Conservation (phyloP, 139 green algal species). For the Parachlorella kessleri region DNA sequence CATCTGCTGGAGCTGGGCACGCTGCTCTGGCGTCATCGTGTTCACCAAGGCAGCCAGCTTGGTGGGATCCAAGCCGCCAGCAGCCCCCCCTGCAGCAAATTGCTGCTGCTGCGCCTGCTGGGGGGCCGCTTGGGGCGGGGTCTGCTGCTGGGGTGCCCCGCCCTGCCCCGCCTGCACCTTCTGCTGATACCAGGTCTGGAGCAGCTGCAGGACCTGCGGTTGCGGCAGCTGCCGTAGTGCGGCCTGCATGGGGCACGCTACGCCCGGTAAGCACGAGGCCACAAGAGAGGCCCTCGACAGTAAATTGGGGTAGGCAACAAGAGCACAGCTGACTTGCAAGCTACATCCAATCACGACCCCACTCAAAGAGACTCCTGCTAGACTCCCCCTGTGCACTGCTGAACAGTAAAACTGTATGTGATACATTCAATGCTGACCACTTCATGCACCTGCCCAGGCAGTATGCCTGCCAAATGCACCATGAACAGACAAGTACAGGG, state of each 20-base stretch:
- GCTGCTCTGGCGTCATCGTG: constrained; percentile 3
- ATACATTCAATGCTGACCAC: no score
- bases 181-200: constrained; percentile 10
- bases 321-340: no score
- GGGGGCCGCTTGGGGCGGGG: not conserved
- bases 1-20: constrained; percentile 23
- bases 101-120: constrained; percentile 22
- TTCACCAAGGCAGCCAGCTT: constrained; percentile 17
- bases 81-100: not conserved
- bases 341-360: no score
- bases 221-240: not conserved
- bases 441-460: no score
- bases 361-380: no score
- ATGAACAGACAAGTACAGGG: no score
- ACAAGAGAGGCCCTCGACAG: no score
- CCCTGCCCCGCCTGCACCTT: not conserved
- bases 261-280: not conserved
- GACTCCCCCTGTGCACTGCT: no score
- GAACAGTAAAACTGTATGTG: no score
- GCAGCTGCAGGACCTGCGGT: not conserved
- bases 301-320: no score
- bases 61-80: not conserved
- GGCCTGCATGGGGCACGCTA: not conserved
- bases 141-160: not conserved
- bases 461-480: no score